Base-by-base conservation (phyloP, 2,329 filamentous ascomycete genomes). In the Pseudogymnoascus sp. region DNA sequence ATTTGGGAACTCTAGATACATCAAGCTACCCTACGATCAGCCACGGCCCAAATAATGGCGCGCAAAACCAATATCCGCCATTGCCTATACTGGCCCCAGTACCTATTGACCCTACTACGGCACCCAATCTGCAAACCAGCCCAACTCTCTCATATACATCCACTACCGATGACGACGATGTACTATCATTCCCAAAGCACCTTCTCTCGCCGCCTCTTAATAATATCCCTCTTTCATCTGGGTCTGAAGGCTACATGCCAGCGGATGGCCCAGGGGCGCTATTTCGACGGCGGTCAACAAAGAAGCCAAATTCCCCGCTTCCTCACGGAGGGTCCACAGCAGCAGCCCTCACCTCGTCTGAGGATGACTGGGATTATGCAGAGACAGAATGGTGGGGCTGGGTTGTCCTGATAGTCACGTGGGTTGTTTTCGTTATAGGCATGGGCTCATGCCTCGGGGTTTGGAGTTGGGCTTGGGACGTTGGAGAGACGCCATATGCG, bases 381-480 rank as follows among this genome's bases (percentile, higher is more conserved):
- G 92, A 97, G 77, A 99, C 94, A 0, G 92, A 94, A 70, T 96
- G 90, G 87, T 99, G 94, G 93, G 94, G 94, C 0, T 99, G 93
- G 91, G 87, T 96, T 6, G 88, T 99, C 58, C 79, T 99, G 33
- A 78, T 89, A 40, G 87, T 90, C 55, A 99, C 95, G 0, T 99
- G 95, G 94, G 78, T 95, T 48, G 92, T 97, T 27, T 97, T 99
- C 73, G 92, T 97, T 18, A 85, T 94, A 0, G 94, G 94, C 33
- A 97, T 99, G 89, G 94, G 94, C 60, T 96, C 90, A 59, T 97
- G 92, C 73, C 82, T 97, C 52, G 93, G 89, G 21, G 86, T 97
- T 21, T 99, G 94, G 94, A 94, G 87, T 74, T 99, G 94, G 94
- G 94, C 94, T 2, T 99, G 94, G 94, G 93, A 97, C 77, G 93